Percentiles rank a stretch among this genome's conserved stretches.
Evolutionary conservation across 2,329 filamentous ascomycete species (phyloP).

Genomic region (Sporothrix luriei): DNA sequence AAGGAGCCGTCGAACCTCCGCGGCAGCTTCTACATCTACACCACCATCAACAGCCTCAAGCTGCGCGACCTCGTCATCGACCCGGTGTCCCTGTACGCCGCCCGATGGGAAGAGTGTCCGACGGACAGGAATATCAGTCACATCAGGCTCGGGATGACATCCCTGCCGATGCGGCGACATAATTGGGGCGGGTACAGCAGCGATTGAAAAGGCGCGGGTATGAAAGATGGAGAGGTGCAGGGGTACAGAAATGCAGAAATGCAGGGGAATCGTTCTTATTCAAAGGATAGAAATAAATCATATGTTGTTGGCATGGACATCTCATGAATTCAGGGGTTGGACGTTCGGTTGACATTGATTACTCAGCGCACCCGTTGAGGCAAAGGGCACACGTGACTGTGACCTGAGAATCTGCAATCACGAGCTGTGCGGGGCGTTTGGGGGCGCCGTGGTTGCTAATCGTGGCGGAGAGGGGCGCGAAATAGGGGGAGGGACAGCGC

Average conservation of each 20-base stretch:
- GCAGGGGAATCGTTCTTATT: too few relatives aligned
- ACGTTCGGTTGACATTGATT: not conserved
- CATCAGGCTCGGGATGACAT: too few relatives aligned
- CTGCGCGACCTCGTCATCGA: conserved; percentile 4
- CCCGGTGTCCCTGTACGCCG: conserved; percentile 1
- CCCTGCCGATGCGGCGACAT: too few relatives aligned
- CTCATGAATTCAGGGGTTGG: conserved; percentile 2
- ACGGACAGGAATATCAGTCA: too few relatives aligned
- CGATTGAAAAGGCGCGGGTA: too few relatives aligned
- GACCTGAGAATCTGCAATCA: not conserved
- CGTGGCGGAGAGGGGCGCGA: conserved; percentile 12
- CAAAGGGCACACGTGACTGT: not conserved
- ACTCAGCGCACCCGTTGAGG: not conserved
- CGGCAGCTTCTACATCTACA: not conserved
- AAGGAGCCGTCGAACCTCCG: not conserved
- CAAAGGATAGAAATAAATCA: too few relatives aligned
- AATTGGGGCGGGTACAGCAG: too few relatives aligned
- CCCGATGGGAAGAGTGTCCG: not conserved
- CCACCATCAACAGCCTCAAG: not conserved
- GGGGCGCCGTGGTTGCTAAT: conserved; percentile 11
- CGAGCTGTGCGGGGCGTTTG: not conserved
- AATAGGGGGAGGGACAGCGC: conserved; percentile 22
- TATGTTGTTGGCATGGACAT: too few relatives aligned
- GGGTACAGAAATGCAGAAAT: too few relatives aligned
- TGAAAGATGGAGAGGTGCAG: too few relatives aligned